phyloP scores from a whole-genome alignment of 2,329 filamentous ascomycete genomes.

The Ceratocystis diversiconidia region DNA sequence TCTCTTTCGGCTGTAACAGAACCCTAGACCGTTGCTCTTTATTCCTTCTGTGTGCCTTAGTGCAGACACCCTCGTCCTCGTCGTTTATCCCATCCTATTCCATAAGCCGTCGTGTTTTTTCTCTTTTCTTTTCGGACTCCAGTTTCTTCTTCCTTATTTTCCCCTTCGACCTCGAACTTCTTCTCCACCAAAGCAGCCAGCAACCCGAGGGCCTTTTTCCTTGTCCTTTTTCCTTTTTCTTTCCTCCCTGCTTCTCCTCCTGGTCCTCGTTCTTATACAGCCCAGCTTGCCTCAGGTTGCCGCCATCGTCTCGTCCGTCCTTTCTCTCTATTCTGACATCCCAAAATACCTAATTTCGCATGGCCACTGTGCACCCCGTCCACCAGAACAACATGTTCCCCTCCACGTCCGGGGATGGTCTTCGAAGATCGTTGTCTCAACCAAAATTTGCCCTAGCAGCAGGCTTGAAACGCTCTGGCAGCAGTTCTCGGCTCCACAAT shows the following conservation, averaged over 20 bases:
- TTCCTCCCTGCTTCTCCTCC: slow-evolving; percentile 34
- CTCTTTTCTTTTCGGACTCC: not conserved
- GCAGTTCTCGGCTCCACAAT: slow-evolving; percentile 9
- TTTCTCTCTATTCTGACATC: not conserved
- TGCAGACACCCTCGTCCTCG: slow-evolving; percentile 23
- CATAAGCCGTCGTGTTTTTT: slow-evolving; percentile 1
- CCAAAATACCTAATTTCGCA: not conserved
- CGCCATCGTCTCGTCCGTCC: slow-evolving; percentile 21
- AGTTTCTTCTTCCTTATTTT: not conserved
- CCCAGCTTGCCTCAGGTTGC: slow-evolving; percentile 21
- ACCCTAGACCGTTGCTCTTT: slow-evolving; percentile 1
- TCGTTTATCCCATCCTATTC: slow-evolving; percentile 27
- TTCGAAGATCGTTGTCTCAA: slow-evolving; percentile 14
- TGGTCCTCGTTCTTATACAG: not conserved
- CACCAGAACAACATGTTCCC: slow-evolving; percentile 14
- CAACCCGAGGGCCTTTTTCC: not conserved
- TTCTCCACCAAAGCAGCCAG: slow-evolving; percentile 24
- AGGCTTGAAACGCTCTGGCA: slow-evolving; percentile 14
- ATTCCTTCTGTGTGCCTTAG: slow-evolving; percentile 6
- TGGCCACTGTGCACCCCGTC: slow-evolving; percentile 10
- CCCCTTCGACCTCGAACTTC: slow-evolving; percentile 31
- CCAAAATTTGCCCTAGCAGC: slow-evolving; percentile 13
- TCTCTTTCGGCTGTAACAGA: slow-evolving; percentile 22
- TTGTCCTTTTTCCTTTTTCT: not conserved
- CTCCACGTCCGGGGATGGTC: slow-evolving; percentile 10